A percentile compares a stretch with the other conserved stretches of the same genome.
Evolutionary conservation across 2,329 filamentous ascomycete species (phyloP).

Genomic region (Bisporella sp.): DNA sequence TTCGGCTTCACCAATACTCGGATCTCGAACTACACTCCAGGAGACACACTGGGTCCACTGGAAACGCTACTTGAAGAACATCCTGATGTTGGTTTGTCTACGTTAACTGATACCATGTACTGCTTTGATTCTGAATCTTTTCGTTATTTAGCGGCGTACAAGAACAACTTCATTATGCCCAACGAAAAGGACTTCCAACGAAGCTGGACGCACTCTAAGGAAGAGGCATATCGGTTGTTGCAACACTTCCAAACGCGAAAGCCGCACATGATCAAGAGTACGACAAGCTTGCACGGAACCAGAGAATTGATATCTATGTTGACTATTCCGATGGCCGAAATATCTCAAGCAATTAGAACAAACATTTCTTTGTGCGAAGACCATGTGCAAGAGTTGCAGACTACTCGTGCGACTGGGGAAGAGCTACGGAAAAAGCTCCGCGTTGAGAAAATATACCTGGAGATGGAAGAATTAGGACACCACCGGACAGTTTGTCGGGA

Average conservation of each 20-base stretch:
- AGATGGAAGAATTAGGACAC: conserved; percentile 18
- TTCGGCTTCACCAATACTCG: too few relatives aligned
- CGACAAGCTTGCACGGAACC: conserved; percentile 33
- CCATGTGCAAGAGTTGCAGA: conserved; percentile 22
- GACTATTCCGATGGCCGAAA: conserved; percentile 32
- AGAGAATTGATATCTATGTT: conserved; percentile 30
- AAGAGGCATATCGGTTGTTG: conserved; percentile 27
- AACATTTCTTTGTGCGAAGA: conserved; percentile 28
- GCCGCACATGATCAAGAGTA: conserved; percentile 30
- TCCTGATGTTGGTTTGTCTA: conserved; percentile 23
- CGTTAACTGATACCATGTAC: conserved; percentile 29
- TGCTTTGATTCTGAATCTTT: conserved; percentile 40
- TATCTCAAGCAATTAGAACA: conserved; percentile 26
- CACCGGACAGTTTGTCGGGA: conserved; percentile 23
- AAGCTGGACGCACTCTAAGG: conserved; percentile 32
- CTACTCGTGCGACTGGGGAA: conserved; percentile 14
- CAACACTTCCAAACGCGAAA: conserved; percentile 21
- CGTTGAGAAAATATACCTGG: too few relatives aligned
- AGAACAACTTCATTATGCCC: conserved; percentile 25
- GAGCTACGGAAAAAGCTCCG: conserved; percentile 15
- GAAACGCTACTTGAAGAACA: too few relatives aligned
- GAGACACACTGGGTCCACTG: too few relatives aligned
- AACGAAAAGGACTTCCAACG: conserved; percentile 28
- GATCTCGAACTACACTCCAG: too few relatives aligned
- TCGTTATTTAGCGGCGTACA: conserved; percentile 33